Evolutionary conservation across 2,329 filamentous ascomycete species (phyloP).

Genomic region (Alternaria arborescens): DNA sequence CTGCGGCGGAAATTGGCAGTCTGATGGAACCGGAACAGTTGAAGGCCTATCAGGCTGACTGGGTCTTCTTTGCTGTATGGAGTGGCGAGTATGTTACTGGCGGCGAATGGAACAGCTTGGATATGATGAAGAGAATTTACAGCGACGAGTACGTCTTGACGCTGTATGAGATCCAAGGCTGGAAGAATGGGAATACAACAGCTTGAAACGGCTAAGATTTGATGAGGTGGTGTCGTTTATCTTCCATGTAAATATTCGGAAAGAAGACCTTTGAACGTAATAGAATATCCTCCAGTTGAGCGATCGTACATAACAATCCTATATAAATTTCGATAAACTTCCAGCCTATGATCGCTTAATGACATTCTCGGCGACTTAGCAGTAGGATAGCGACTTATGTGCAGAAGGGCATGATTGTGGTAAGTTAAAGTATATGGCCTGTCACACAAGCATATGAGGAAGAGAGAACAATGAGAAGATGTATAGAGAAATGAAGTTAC

Average conservation of each 20-base stretch:
- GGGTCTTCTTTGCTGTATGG: constrained; percentile 61
- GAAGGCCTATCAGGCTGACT: constrained; percentile 57
- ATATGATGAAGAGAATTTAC: constrained; percentile 52
- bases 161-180: constrained; percentile 41
- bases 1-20: constrained; percentile 58
- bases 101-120: constrained; percentile 53
- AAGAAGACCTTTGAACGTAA: background rate
- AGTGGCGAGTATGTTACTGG: constrained; percentile 56
- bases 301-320: no score
- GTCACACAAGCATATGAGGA: background rate
- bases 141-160: constrained; percentile 38
- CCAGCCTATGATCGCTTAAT: no score
- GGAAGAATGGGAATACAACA: constrained; percentile 9
- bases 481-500: background rate
- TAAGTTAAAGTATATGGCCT: no score
- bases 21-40: constrained; percentile 56
- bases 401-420: no score
- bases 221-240: background rate
- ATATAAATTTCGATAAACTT: no score
- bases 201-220: background rate
- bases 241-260: background rate
- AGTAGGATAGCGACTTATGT: no score
- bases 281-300: no score
- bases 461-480: background rate
- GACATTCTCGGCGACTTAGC: no score